Percentiles rank a stretch among this genome's conserved stretches.
Evolutionary conservation across 352 stramenopile genomes (phyloP).

Genomic region (Albugo laibachii): DNA sequence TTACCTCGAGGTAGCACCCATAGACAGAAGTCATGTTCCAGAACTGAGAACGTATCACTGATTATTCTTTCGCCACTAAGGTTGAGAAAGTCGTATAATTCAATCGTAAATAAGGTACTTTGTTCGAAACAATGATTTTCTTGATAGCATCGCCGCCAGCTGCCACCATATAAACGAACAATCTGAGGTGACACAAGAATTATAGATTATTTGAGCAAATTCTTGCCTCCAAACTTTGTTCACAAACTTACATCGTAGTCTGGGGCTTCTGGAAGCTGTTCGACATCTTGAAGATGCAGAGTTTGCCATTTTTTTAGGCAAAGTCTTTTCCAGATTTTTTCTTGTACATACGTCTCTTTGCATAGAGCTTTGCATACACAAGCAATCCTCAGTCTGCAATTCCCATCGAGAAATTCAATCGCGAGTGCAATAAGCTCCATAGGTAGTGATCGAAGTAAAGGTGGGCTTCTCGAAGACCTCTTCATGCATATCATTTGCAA

Average conservation of each 20-base stretch:
- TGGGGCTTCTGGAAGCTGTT: constrained; percentile 42
- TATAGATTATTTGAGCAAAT: background rate
- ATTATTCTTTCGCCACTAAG: constrained; percentile 35
- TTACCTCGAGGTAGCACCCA: constrained; percentile 71
- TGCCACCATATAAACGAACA: constrained; percentile 51
- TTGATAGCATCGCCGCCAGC: constrained; percentile 46
- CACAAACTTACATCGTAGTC: constrained; percentile 45
- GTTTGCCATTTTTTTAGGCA: constrained; percentile 38
- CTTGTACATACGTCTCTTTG: constrained; percentile 18
- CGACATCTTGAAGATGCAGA: constrained; percentile 27
- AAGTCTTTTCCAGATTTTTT: constrained; percentile 44
- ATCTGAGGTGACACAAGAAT: constrained; percentile 12
- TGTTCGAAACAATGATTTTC: constrained; percentile 26
- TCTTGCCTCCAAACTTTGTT: background rate
- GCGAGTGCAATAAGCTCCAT: constrained; percentile 28
- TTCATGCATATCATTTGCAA: background rate
- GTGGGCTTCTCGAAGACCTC: background rate
- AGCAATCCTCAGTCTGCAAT: constrained; percentile 26
- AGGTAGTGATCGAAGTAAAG: constrained; percentile 13
- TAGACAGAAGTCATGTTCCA: constrained; percentile 50
- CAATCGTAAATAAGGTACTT: constrained; percentile 27
- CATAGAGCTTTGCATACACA: constrained; percentile 23
- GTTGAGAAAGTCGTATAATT: constrained; percentile 25
- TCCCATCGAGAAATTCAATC: constrained; percentile 27
- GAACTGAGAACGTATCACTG: constrained; percentile 50